Percentiles rank a stretch among this genome's conserved stretches.
Conservation (phyloP, 2,329 filamentous ascomycete genomes). For the Dichotomopilus funicola region DNA sequence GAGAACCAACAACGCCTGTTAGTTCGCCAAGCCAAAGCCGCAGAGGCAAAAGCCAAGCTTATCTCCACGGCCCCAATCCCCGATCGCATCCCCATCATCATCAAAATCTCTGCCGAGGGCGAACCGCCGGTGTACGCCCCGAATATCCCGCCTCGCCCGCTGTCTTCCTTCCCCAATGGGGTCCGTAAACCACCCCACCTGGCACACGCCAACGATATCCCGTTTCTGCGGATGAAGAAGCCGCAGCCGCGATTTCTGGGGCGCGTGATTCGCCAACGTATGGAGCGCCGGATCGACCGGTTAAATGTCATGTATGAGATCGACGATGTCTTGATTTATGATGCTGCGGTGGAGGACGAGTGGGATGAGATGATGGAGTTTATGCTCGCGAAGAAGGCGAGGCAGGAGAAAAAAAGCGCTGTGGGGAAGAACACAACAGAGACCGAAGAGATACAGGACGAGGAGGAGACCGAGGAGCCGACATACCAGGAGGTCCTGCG, state of each 20-base stretch:
- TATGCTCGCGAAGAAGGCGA: slow-evolving; percentile 28
- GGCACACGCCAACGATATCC: slow-evolving; percentile 44
- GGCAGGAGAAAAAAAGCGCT: slow-evolving; percentile 33
- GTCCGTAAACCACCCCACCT: slow-evolving; percentile 54
- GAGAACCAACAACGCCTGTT: slow-evolving; percentile 20
- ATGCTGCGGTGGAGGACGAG: no score
- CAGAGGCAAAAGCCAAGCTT: neutral
- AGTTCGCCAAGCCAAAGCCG: neutral
- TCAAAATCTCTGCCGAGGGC: slow-evolving; percentile 22
- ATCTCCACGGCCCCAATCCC: slow-evolving; percentile 18
- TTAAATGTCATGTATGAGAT: no score
- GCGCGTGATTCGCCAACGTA: slow-evolving; percentile 49
- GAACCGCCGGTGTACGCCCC: slow-evolving; percentile 43
- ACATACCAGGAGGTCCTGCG: slow-evolving; percentile 29
- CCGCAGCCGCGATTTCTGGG: slow-evolving; percentile 56
- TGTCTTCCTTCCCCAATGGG: slow-evolving; percentile 40
- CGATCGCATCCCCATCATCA: slow-evolving; percentile 28
- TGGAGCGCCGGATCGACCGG: slow-evolving; percentile 23
- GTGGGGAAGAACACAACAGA: slow-evolving; percentile 31
- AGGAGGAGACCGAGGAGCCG: slow-evolving; percentile 35
- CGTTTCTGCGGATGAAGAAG: slow-evolving; percentile 61
- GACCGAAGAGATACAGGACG: slow-evolving; percentile 25
- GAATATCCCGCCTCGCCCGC: slow-evolving; percentile 42
- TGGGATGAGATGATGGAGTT: no score
- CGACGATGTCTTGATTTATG: no score